A percentile compares a stretch with the other conserved stretches of the same genome.
Evolutionary conservation across 2,329 filamentous ascomycete species (phyloP).

Genomic region (Aspergillus novofumigatus): DNA sequence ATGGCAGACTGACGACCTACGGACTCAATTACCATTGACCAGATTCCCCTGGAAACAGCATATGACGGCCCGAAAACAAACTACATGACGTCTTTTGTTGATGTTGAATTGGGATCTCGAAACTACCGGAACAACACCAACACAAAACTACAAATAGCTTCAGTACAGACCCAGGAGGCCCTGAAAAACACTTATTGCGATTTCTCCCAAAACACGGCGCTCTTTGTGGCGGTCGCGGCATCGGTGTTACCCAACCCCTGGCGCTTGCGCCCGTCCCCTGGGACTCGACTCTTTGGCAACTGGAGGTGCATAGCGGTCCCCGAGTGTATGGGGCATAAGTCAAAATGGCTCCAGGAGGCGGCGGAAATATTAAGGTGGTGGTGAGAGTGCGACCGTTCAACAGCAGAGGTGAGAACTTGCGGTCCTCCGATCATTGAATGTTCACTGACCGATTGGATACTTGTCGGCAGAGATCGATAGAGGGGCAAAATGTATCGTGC

Average conservation of each 20-base stretch:
- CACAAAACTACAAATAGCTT: slow-evolving; percentile 5
- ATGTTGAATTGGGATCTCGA: slow-evolving; percentile 17
- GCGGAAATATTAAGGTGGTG: slow-evolving; percentile 99
- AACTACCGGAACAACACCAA: slow-evolving; percentile 9
- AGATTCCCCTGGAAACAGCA: slow-evolving; percentile 15
- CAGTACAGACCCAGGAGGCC: not conserved
- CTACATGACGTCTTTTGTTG: slow-evolving; percentile 39
- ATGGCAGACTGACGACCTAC: not conserved
- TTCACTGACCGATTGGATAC: slow-evolving; percentile 6
- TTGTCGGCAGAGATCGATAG: slow-evolving; percentile 71
- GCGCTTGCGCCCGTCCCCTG: slow-evolving; percentile 11
- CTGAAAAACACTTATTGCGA: slow-evolving; percentile 8
- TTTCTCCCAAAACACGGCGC: slow-evolving; percentile 21
- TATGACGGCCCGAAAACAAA: slow-evolving; percentile 10
- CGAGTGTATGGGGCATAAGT: slow-evolving; percentile 35
- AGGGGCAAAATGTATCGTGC: slow-evolving; percentile 91
- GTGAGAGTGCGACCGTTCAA: slow-evolving; percentile 96
- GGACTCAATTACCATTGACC: slow-evolving; percentile 2
- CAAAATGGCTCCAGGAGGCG: slow-evolving; percentile 66
- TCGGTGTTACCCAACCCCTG: slow-evolving; percentile 15
- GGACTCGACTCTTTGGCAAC: slow-evolving; percentile 9
- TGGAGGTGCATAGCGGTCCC: slow-evolving; percentile 12
- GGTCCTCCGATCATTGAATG: not conserved
- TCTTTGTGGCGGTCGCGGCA: slow-evolving; percentile 32
- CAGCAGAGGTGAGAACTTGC: slow-evolving; percentile 65